Base-by-base conservation (phyloP, 108 stramenopile genomes). In the Discostella stelligeroides region DNA sequence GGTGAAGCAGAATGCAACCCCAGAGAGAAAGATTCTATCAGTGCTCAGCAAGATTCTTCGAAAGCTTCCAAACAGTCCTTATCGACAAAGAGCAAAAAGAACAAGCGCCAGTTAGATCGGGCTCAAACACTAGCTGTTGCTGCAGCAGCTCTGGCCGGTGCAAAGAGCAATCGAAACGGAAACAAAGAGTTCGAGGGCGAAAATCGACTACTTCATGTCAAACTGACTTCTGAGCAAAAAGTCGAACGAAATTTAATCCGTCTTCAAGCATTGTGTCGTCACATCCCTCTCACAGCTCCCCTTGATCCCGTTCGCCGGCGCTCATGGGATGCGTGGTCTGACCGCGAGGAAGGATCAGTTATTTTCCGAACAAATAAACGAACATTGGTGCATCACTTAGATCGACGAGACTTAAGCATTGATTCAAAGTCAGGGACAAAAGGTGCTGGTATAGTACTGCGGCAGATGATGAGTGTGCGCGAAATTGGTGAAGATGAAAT, bases 381-480 rank as follows among this genome's bases (percentile, higher is more conserved):
- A 42, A 70, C 81, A 4, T 73, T 95, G 24, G 79, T 84, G 17
- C 67, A 76, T 46, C 79, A 83, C 29, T 49, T 95, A 63, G 40
- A 58, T 14, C 60, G 68, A 7, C 76, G 89, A 24, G 75, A 73
- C 38, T 73, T 95, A 39, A 68, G 81, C 1, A 72, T 93, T 24
- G 73, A 87, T 61, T 28, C 51, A 4, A 68, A 84, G 28, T 73
- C 86, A 21, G 88, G 87, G 7, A 88, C 90, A 4, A 70, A 72
- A 21, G 89, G 89, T 23, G 86, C 85, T 9, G 92, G 92, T 34
- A 83, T 85, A 24, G 73, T 88, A 13, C 55, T 95, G 64, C 76
- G 89, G 42, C 86, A 88, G 46, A 92, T 95, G 88, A 63, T 95
- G 48, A 89, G 88, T 63, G 87, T 90, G 24, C 81, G 86, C 42